These are phyloP conservation scores for Pleurotus salmoneostramineus DNA, from an alignment of 768 basidiomycete species.

Conservation along the genomic window DNA sequence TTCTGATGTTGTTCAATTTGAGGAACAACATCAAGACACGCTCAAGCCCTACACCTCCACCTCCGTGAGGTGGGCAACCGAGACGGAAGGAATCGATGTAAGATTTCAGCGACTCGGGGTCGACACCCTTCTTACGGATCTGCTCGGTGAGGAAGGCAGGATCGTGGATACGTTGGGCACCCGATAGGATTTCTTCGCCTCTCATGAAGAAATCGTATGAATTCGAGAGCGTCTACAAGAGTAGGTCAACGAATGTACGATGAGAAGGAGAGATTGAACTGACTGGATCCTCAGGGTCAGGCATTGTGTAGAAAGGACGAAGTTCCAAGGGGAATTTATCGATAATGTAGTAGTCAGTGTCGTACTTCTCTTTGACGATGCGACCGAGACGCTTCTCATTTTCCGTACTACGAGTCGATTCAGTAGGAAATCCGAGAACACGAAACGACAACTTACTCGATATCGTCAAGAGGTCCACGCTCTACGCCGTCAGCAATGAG, in stretches of 20 bases:
- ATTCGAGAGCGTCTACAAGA: slow-evolving; percentile 77
- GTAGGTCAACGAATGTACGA: slow-evolving; percentile 9
- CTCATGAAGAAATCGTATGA: slow-evolving; percentile 99
- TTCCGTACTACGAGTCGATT: slow-evolving; percentile 60
- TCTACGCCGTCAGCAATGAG: slow-evolving; percentile 83
- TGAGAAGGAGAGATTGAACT: slow-evolving; percentile 19
- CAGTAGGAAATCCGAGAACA: slow-evolving; percentile 10
- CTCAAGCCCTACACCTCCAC: slow-evolving; percentile 93
- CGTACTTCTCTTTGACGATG: slow-evolving; percentile 88
- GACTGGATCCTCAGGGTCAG: slow-evolving; percentile 87
- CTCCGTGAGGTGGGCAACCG: slow-evolving; percentile 95
- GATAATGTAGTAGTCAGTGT: slow-evolving; percentile 98
- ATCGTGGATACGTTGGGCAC: slow-evolving; percentile 97
- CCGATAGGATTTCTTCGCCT: slow-evolving; percentile 97
- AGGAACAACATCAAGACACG: slow-evolving; percentile 97
- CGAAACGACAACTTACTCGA: slow-evolving; percentile 53
- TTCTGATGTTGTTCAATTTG: slow-evolving; percentile 92
- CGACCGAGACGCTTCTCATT: slow-evolving; percentile 93
- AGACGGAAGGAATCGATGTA: slow-evolving; percentile 95
- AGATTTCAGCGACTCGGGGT: slow-evolving; percentile 86
- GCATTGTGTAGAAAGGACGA: slow-evolving; percentile 99
- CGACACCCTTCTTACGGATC: slow-evolving; percentile 85
- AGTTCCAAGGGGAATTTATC: slow-evolving; percentile 98
- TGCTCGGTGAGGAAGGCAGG: slow-evolving; percentile 74
- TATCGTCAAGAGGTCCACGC: slow-evolving; percentile 80